Evolutionary conservation across 2,329 filamentous ascomycete genomes (phyloP).

Genomic region (Apiospora koreana): DNA sequence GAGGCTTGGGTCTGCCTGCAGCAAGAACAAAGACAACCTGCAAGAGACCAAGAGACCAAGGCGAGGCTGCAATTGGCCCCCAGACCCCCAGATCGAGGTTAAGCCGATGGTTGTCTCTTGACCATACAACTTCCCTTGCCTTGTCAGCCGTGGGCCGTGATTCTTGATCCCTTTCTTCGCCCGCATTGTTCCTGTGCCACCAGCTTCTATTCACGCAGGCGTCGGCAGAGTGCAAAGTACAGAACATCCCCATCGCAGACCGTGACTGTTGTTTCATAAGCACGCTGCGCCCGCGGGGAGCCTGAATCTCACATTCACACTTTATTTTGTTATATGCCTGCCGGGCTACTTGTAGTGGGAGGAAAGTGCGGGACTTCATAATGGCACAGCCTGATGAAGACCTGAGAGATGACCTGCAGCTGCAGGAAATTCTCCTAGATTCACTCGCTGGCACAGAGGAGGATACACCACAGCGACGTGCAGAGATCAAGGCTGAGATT

Average conservation of each 20-base stretch:
- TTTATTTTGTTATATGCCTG: background rate
- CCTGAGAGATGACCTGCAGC: conserved; percentile 11
- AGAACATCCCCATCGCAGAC: background rate
- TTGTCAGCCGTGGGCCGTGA: background rate
- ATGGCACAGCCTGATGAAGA: conserved; percentile 17
- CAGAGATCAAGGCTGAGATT: conserved; percentile 14
- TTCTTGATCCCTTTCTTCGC: background rate
- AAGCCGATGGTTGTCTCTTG: background rate
- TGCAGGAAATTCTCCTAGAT: conserved; percentile 16
- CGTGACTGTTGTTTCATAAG: background rate
- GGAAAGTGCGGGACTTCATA: background rate
- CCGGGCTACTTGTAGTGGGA: background rate
- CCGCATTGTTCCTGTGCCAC: background rate
- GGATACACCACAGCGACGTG: conserved; percentile 13
- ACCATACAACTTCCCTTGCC: background rate
- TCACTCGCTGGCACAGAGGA: conserved; percentile 13
- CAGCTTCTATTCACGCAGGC: background rate
- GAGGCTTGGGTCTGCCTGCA: too few species aligned
- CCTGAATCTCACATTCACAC: background rate
- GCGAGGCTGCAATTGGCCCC: background rate
- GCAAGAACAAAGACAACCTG: too few species aligned
- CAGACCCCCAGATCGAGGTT: background rate
- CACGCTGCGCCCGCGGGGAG: background rate
- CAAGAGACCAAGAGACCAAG: background rate
- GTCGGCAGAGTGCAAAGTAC: background rate